These are phyloP conservation scores for Dactylis glomerata DNA, from an alignment of 176 grass and related monocot species.

Conservation along the genomic window DNA sequence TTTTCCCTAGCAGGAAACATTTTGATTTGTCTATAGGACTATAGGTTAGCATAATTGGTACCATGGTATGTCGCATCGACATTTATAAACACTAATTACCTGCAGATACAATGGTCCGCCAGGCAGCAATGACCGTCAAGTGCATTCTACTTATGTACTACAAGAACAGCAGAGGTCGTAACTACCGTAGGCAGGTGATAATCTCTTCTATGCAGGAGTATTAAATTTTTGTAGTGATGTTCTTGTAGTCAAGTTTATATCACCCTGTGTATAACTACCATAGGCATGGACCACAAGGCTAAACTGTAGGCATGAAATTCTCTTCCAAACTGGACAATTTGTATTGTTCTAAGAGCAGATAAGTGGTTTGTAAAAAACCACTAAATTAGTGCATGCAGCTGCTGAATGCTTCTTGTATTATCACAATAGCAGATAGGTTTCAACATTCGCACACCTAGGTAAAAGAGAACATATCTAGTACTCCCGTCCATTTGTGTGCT, in stretches of 20 bases:
- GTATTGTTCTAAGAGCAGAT: not conserved
- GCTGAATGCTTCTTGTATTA: constrained; percentile 15
- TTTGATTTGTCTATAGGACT: not conserved
- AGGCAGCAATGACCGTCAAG: constrained; percentile 82
- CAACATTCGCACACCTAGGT: not conserved
- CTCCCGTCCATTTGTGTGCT: too few relatives aligned
- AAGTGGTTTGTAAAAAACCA: not conserved
- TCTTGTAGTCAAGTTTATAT: not conserved
- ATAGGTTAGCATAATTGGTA: constrained; percentile 8
- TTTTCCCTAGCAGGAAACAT: not conserved
- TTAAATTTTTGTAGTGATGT: constrained; percentile 7
- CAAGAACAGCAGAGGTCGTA: constrained; percentile 75
- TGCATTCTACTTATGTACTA: constrained; percentile 88
- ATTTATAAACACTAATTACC: constrained; percentile 27
- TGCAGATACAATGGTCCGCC: constrained; percentile 95
- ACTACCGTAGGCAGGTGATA: constrained; percentile 84
- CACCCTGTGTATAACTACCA: not conserved
- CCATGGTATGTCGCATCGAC: not conserved
- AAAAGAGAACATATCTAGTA: not conserved
- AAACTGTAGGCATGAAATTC: constrained; percentile 10
- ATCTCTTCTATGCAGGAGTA: constrained; percentile 14
- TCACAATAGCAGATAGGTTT: not conserved
- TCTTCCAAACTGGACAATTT: not conserved
- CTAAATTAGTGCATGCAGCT: not conserved
- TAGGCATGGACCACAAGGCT: not conserved